Base-by-base conservation (phyloP, 768 basidiomycete genomes). In the Suillus ampliporus region DNA sequence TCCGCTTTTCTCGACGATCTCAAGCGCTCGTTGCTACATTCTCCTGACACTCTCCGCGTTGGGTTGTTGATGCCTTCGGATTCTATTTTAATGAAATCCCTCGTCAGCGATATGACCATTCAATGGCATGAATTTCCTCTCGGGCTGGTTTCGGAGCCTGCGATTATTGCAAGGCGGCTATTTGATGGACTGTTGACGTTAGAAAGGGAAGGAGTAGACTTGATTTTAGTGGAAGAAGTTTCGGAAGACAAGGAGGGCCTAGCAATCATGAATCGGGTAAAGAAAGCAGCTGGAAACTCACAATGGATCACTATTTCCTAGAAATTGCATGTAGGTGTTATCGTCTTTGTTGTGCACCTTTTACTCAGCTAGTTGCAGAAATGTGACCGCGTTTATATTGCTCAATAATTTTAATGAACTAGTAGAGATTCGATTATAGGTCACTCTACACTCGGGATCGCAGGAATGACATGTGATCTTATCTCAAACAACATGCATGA, bases 221-320 rank as follows among this genome's bases (percentile, higher is more conserved):
- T 88, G 57, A 97, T 99, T 66, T 73, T 97, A 14, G 84, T 97
- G 61, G 95, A 98, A 75, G 94, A 90, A 64, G 82, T 96, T 10
- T 76, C 81, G 43, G 94, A 97, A 74, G 85, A 84, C 34, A 83
- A 86, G 40, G 90, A 97, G 69, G 97, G 97, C 0, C 76, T 97
- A 34, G 97, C 97, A 7, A 86, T 98, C 34, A 98, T 97, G 94
- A 97, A 99, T 74, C 84, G 97, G 19, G 87, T 95, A 28, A 84
- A 85, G 64, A 98, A 98, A 73, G 96, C 97, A 2, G 95, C 95
- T 8, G 86, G 89, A 5, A 85, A 89, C 54, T 68, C 67, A 11
- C 63, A 64, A 41, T 80, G 79, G 77, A 63, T 81, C 10, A 62
- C 48, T 19, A 51, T 63, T 52, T 46, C 48, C 35, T 66, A 65